phyloP scores from a whole-genome alignment of 768 basidiomycete species.

The Austroboletus eburneus region DNA sequence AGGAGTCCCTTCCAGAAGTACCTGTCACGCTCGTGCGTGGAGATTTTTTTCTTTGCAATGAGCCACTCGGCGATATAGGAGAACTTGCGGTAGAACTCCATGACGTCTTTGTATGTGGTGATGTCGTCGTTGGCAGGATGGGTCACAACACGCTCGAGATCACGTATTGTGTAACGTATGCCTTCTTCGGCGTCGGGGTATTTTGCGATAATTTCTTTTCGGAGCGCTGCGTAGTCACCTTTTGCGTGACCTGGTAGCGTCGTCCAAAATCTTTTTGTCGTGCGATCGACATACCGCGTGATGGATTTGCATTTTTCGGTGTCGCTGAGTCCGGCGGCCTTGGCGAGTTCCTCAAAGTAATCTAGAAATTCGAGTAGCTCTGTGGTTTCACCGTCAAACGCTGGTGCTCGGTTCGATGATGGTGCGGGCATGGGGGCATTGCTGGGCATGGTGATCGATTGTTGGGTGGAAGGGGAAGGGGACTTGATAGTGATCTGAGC shows the following conservation, averaged over 20 bases:
- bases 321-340: neutral
- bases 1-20: neutral
- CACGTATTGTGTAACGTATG: neutral
- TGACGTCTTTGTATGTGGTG: neutral
- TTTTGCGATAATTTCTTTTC: neutral
- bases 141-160: neutral
- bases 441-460: no score
- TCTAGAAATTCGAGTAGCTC: neutral
- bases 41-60: neutral
- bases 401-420: neutral
- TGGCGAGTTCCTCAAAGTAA: neutral
- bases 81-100: neutral
- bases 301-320: neutral
- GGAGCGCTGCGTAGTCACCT: neutral
- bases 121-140: neutral
- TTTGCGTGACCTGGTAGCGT: neutral
- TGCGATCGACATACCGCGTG: neutral
- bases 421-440: neutral
- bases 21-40: neutral
- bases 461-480: no score
- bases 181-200: neutral
- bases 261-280: neutral
- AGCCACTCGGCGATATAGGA: neutral
- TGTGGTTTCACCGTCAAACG: neutral
- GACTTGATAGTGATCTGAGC: no score